Percentiles rank a stretch among this genome's conserved stretches.
phyloP scores from a whole-genome alignment of 2,329 filamentous ascomycete genomes.

The Cladosporium sp. region DNA sequence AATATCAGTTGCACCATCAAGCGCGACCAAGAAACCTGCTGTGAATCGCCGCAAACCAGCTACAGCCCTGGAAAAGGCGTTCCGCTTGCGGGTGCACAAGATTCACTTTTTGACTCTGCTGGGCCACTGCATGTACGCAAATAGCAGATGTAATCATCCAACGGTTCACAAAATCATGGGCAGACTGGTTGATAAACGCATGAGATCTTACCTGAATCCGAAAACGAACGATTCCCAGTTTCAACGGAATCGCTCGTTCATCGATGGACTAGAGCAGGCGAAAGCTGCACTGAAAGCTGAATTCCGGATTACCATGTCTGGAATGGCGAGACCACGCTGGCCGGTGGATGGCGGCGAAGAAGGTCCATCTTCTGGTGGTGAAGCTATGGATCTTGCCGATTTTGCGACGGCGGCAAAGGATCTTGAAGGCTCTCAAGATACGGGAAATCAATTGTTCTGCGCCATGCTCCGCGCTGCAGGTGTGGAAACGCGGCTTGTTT shows the following conservation, averaged over 20 bases:
- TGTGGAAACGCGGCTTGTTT: constrained; percentile 79
- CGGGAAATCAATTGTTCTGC: constrained; percentile 89
- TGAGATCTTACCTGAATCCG: constrained; percentile 68
- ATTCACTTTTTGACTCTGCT: constrained; percentile 81
- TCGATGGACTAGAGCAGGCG: constrained; percentile 73
- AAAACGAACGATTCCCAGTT: constrained; percentile 69
- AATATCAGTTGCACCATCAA: constrained; percentile 40
- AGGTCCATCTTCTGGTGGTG: constrained; percentile 17
- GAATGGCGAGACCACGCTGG: constrained; percentile 73
- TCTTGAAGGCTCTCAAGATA: constrained; percentile 79
- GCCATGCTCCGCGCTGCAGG: constrained; percentile 80
- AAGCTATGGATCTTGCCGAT: constrained; percentile 52
- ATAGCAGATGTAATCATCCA: constrained; percentile 76
- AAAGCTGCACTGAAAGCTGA: constrained; percentile 66
- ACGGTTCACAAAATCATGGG: constrained; percentile 52
- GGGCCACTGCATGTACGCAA: constrained; percentile 72
- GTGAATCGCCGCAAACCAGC: constrained; percentile 49
- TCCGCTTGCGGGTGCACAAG: constrained; percentile 79
- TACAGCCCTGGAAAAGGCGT: constrained; percentile 57
- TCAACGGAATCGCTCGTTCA: constrained; percentile 71
- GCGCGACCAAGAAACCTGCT: constrained; percentile 20
- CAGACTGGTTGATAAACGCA: constrained; percentile 65
- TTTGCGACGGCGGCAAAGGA: constrained; percentile 70
- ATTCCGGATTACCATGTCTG: constrained; percentile 71
- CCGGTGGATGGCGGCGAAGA: constrained; percentile 56